phyloP scores from a whole-genome alignment of 2,329 filamentous ascomycete genomes.

The Colletotrichum endophyticum region DNA sequence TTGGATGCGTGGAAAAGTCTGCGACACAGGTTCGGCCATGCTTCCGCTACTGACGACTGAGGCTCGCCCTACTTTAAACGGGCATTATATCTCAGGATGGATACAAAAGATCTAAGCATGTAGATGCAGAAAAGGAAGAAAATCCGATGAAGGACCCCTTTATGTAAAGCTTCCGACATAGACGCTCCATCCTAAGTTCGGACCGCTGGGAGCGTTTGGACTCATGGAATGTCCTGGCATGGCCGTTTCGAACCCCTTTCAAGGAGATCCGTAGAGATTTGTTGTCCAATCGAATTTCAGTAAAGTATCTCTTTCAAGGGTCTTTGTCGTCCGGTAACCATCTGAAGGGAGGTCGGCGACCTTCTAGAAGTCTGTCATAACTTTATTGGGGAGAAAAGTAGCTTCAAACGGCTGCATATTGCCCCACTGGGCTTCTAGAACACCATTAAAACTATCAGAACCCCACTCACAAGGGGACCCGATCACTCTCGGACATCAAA shows the following conservation, averaged over 20 bases:
- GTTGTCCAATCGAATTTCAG: background rate
- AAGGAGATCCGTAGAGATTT: background rate
- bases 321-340: background rate
- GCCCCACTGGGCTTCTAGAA: background rate
- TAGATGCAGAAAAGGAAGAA: background rate
- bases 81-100: background rate
- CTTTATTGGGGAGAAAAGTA: background rate
- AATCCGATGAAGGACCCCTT: background rate
- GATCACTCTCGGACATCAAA: background rate
- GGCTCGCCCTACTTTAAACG: background rate
- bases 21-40: background rate
- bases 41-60: background rate
- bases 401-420: background rate
- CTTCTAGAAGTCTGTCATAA: background rate
- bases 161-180: background rate
- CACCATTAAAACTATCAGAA: background rate
- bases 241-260: background rate
- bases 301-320: background rate
- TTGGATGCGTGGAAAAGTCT: background rate
- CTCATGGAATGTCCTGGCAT: background rate
- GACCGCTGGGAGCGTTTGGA: background rate
- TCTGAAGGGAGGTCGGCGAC: background rate
- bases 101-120: background rate
- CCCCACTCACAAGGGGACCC: background rate
- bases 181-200: background rate